Conservation (phyloP, 306 rosid species). For the Lagenaria siceraria region DNA sequence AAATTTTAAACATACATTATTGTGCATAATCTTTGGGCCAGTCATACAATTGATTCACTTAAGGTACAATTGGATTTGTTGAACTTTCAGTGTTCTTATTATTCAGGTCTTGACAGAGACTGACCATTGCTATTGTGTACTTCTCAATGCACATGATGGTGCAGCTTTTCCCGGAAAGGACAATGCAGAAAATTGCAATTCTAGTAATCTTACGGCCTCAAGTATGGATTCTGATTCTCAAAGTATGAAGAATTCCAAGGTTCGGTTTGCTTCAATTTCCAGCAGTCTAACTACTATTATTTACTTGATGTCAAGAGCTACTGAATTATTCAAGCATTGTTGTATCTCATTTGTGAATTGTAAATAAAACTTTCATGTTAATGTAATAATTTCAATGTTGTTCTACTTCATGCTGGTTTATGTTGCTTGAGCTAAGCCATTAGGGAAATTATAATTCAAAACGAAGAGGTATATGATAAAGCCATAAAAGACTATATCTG, state of each 20-base stretch:
- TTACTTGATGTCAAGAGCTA: background rate
- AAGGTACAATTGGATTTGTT: background rate
- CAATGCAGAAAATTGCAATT: constrained; percentile 32
- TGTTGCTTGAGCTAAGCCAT: background rate
- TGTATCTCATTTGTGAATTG: background rate
- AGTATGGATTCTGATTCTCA: constrained; percentile 22
- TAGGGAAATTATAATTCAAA: background rate
- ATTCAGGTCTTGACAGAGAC: constrained; percentile 81
- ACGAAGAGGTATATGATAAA: background rate
- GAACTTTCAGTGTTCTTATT: constrained; percentile 8
- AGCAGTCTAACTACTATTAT: background rate
- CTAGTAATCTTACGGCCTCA: constrained; percentile 25
- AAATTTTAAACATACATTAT: background rate
- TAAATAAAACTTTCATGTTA: background rate
- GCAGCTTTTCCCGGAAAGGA: constrained; percentile 74
- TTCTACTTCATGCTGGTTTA: background rate
- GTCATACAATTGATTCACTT: background rate
- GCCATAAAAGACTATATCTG: background rate
- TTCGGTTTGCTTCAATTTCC: constrained; percentile 23
- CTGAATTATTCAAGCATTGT: background rate
- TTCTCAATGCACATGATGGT: constrained; percentile 94
- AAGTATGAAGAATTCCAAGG: constrained; percentile 52
- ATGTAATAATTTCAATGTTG: background rate
- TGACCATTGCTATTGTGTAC: constrained; percentile 93
- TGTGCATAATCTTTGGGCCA: background rate